phyloP scores from a whole-genome alignment of 495 filamentous ascomycete species.

The Aspergillus kassunensis region DNA sequence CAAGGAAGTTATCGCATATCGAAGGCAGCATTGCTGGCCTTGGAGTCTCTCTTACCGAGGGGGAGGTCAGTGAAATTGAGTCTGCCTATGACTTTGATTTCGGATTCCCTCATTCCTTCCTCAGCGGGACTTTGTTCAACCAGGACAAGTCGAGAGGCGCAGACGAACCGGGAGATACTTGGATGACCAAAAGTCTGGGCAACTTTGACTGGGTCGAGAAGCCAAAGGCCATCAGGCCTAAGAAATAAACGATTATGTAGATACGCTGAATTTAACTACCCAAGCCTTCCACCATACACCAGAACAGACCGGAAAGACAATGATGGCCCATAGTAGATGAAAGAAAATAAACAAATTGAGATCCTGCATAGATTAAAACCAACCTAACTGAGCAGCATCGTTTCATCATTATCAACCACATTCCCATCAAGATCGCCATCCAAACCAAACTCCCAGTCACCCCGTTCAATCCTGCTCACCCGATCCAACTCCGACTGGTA shows the following conservation, averaged over 20 bases:
- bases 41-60: background rate
- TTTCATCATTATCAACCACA: conserved; percentile 37
- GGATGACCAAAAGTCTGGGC: conserved; percentile 13
- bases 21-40: conserved; percentile 52
- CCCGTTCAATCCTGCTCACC: conserved; percentile 56
- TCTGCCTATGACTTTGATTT: conserved; percentile 6
- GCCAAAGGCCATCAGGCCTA: conserved; percentile 11
- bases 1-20: conserved; percentile 58
- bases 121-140: conserved; percentile 20
- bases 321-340: background rate
- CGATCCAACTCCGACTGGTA: conserved; percentile 87
- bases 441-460: conserved; percentile 56
- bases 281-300: too few relatives aligned
- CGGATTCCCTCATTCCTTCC: conserved; percentile 13
- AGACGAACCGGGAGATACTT: conserved; percentile 13
- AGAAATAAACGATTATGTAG: too few relatives aligned
- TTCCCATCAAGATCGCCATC: conserved; percentile 21
- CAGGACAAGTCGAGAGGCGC: conserved; percentile 8
- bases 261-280: too few relatives aligned
- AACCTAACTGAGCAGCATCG: conserved; percentile 38
- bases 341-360: background rate
- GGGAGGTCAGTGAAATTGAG: conserved; percentile 11
- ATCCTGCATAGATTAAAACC: background rate
- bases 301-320: too few relatives aligned
- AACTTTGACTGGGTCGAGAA: conserved; percentile 19